Evolutionary conservation across 306 rosid genomes (phyloP).

Genomic region (Mimosa bimucronata): DNA sequence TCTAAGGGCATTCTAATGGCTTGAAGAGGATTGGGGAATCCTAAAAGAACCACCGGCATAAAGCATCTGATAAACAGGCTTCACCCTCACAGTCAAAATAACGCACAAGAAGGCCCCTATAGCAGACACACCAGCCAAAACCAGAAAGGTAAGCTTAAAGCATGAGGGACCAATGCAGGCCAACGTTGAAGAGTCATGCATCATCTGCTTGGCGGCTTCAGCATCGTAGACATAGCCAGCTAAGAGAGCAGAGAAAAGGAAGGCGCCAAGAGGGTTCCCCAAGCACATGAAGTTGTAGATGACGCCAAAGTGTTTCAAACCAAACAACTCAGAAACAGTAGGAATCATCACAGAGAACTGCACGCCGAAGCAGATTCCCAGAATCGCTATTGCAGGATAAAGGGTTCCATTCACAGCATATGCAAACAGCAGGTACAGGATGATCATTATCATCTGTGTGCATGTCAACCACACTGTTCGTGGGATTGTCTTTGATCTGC

Average conservation of each 20-base stretch:
- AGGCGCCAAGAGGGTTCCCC: constrained; percentile 83
- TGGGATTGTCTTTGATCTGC: constrained; percentile 71
- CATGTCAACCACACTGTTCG: constrained; percentile 79
- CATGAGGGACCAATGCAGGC: constrained; percentile 77
- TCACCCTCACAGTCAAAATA: constrained; percentile 59
- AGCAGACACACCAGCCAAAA: constrained; percentile 60
- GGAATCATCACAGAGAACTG: constrained; percentile 79
- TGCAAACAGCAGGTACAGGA: constrained; percentile 66
- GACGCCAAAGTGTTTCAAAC: constrained; percentile 72
- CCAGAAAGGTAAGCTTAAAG: constrained; percentile 67
- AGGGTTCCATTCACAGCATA: constrained; percentile 64
- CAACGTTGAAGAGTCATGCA: constrained; percentile 26
- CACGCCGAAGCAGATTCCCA: constrained; percentile 80
- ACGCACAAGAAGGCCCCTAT: constrained; percentile 63
- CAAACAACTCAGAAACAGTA: constrained; percentile 86
- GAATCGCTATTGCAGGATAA: constrained; percentile 61
- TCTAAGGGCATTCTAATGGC: constrained; percentile 23
- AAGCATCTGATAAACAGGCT: constrained; percentile 81
- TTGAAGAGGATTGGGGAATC: constrained; percentile 51
- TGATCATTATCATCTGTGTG: constrained; percentile 68
- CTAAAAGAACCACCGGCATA: constrained; percentile 81
- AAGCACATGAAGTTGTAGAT: constrained; percentile 64
- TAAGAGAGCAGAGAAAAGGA: constrained; percentile 75
- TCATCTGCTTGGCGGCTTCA: constrained; percentile 71
- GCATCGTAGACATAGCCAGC: constrained; percentile 73